Evolutionary conservation across 495 filamentous ascomycete genomes (phyloP), one percentile per base, ranked within the genome.

Genomic region (Corynascus novoguineensis): DNA sequence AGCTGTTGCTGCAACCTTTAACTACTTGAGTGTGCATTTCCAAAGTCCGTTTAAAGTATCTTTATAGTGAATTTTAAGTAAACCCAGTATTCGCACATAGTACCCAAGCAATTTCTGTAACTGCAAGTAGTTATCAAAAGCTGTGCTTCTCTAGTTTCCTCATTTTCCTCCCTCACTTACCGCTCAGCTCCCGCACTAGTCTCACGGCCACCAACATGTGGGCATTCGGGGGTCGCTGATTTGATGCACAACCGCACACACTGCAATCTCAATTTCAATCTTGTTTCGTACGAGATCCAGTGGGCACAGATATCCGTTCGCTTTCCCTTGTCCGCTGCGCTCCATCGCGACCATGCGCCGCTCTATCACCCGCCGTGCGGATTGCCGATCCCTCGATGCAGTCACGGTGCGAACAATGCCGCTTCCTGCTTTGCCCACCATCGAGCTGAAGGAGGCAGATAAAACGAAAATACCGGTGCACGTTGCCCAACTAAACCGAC

Each of bases 161-260:
- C n/a, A 44, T 8, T 44, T 1, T 44, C 40, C 40, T 14, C 10
- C 21, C 21, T 8, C 6, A 24, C 19, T n/a, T n/a, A n/a, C n/a
- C n/a, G n/a, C n/a, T n/a, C n/a, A n/a, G n/a, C n/a, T 9, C 19
- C 8, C 3, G 37, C 22, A 12, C n/a, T 45, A 7, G 27, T 37
- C 29, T 32, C 42, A 45, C 49, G 28, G 22, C 21, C 44, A 31
- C 53, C n/a, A 44, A 25, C 57, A 65, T 62, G 63, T 66, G 60
- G 60, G 35, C 55, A 19, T 12, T 45, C 46, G 57, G 48, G 22
- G 60, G 53, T 42, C 55, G 63, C 60, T 54, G 60, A 65, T 65
- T 65, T 53, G 59, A 62, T 38, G 42, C 17, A 44, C 37, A 44
- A 29, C 35, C 19, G 19, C 38, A 42, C 49, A 47, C 42, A 29